Base-by-base conservation (phyloP, 163 green algal species). In the Scenedesmus sp. region DNA sequence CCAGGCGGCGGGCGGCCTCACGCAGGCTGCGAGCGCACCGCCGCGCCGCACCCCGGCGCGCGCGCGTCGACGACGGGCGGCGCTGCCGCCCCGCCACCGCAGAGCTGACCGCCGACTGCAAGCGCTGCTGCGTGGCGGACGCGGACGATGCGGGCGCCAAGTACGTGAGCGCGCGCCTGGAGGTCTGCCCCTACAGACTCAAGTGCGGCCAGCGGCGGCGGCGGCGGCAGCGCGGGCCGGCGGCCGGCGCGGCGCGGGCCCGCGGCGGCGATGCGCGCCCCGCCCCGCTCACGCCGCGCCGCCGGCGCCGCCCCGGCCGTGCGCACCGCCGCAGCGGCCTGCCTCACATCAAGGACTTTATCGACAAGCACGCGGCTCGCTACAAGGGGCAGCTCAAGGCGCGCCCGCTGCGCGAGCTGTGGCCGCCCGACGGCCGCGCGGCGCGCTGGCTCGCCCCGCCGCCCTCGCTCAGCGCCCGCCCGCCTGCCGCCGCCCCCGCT, bases 121-220 rank as follows among this genome's bases (percentile, higher is more conserved):
- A 80, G 45, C 15, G 48, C 29, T 80, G 72, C 63, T 80, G 72
- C 22, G 58, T 71, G 17, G 63, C 63, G 47, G 72, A 71, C 28
- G 20, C 53, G 2, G 10, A 65, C 42, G 51, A 26, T 26, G 31
- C 22, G 20, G n/a, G n/a, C 33, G 31, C 22, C 31, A 80, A 80
- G 58, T 80, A 57, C 60, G 53, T 47, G 24, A 54, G 18, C 14
- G 72, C 72, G 24, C 33, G 20, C 4, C 58, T 80, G 3, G 72
- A 80, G 29, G 58, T 80, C 1, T 80, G 72, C 45, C 72, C 72
- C 1, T 80, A 64, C 70, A 78, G 22, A 44, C 70, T 70, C 42
- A 77, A 67, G 69, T 77, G 45, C 66, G 65, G 7, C 7, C 39
- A 77, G 65, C 39, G 39, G 7, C 10, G 39, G 7, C 10, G 39